phyloP scores from a whole-genome alignment of 257 asterid species.

The Buddleja alternifolia region DNA sequence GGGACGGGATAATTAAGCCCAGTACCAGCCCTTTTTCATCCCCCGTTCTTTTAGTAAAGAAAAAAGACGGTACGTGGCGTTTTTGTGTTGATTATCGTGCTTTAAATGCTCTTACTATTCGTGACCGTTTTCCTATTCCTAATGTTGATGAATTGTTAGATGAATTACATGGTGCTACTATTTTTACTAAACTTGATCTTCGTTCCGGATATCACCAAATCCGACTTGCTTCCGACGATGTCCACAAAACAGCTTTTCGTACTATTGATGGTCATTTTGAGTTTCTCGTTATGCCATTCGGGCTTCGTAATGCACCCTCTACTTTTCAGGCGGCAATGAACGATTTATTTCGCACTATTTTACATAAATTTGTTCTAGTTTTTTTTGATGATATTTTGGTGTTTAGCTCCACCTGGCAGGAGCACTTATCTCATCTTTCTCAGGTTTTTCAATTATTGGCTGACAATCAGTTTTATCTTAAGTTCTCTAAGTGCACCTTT shows the following conservation, averaged over 20 bases:
- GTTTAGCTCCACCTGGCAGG: not conserved
- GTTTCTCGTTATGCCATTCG: too few species aligned
- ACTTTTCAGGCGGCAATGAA: constrained; percentile 23
- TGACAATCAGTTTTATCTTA: not conserved
- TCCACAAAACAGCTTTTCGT: not conserved
- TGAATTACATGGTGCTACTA: not conserved
- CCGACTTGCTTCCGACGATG: not conserved
- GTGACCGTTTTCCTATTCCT: not conserved
- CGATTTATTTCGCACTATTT: not conserved
- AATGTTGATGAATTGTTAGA: not conserved
- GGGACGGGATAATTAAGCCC: too few species aligned
- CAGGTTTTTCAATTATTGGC: not conserved
- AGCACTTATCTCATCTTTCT: not conserved
- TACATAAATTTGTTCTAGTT: not conserved
- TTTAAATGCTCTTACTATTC: too few species aligned
- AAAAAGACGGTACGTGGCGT: too few species aligned
- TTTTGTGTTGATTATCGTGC: too few species aligned
- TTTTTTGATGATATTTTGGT: constrained; percentile 21
- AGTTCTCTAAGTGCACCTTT: constrained; percentile 11
- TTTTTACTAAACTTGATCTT: not conserved
- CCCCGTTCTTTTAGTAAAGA: too few species aligned
- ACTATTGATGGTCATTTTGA: constrained; percentile 12
- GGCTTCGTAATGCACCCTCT: not conserved
- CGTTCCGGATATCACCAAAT: too few species aligned
- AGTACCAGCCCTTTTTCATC: too few species aligned